phyloP scores from a whole-genome alignment of 140 eudicot genomes.

The Bidens hawaiensis region DNA sequence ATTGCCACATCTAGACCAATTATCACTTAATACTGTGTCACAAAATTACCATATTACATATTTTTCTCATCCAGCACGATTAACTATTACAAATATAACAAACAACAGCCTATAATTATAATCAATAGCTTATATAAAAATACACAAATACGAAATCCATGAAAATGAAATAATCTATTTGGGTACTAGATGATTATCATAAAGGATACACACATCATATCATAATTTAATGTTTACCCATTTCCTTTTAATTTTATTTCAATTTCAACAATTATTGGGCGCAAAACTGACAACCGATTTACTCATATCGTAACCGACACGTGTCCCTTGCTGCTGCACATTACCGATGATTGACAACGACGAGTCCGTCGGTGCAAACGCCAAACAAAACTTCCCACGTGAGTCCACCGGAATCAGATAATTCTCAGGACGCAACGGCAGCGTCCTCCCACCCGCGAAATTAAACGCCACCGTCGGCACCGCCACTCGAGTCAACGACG shows the following conservation, averaged over 20 bases:
- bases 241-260: neutral
- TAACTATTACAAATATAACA: too few species aligned
- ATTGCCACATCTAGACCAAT: too few species aligned
- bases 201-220: conserved; percentile 11
- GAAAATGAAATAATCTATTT: too few species aligned
- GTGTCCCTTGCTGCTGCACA: conserved; percentile 81
- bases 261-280: conserved; percentile 52
- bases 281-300: conserved; percentile 40
- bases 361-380: conserved; percentile 57
- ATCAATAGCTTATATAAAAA: too few species aligned
- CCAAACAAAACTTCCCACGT: conserved; percentile 54
- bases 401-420: conserved; percentile 61
- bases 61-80: too few species aligned
- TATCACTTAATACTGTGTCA: too few species aligned
- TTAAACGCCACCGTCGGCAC: conserved; percentile 65
- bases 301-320: conserved; percentile 62
- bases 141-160: too few species aligned
- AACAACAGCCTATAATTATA: too few species aligned
- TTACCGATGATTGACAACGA: conserved; percentile 59
- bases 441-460: conserved; percentile 48
- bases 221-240: too few species aligned
- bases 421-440: conserved; percentile 35
- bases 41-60: too few species aligned
- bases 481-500: conserved; percentile 24
- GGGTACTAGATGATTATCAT: too few species aligned